These are phyloP conservation scores for Geranium brycei DNA, from an alignment of 345 rosid species.

Conservation along the genomic window DNA sequence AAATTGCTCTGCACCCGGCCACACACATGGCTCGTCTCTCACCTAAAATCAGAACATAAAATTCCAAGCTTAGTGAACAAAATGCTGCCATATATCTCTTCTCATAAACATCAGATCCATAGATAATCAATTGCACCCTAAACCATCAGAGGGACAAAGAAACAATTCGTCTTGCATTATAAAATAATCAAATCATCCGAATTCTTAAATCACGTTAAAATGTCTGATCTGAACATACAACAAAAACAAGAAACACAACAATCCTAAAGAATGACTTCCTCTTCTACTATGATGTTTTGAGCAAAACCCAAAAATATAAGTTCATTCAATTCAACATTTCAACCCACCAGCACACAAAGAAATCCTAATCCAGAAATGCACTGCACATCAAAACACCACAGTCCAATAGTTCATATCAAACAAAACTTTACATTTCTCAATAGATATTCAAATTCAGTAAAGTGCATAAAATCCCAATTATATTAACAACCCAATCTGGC, in stretches of 20 bases:
- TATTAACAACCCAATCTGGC: background rate
- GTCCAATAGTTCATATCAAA: background rate
- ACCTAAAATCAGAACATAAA: conserved; percentile 26
- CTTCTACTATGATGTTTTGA: background rate
- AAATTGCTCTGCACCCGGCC: conserved; percentile 78
- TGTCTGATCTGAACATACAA: background rate
- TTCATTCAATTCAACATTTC: background rate
- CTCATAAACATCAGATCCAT: no score
- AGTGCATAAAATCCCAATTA: background rate
- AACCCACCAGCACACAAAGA: no score
- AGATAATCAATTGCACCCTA: background rate
- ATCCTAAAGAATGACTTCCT: background rate
- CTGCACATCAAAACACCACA: background rate
- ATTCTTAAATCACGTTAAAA: background rate
- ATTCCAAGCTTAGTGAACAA: no score
- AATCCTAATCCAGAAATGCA: background rate
- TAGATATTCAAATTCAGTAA: background rate
- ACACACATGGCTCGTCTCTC: conserved; percentile 48
- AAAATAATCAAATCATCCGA: background rate
- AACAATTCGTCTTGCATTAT: no score
- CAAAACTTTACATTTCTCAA: no score
- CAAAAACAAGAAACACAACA: background rate
- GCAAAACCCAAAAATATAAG: no score
- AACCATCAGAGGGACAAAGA: background rate
- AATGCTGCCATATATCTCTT: no score